Base-by-base conservation (phyloP, 2,329 filamentous ascomycete genomes). In the Bipolaris oryzae region DNA sequence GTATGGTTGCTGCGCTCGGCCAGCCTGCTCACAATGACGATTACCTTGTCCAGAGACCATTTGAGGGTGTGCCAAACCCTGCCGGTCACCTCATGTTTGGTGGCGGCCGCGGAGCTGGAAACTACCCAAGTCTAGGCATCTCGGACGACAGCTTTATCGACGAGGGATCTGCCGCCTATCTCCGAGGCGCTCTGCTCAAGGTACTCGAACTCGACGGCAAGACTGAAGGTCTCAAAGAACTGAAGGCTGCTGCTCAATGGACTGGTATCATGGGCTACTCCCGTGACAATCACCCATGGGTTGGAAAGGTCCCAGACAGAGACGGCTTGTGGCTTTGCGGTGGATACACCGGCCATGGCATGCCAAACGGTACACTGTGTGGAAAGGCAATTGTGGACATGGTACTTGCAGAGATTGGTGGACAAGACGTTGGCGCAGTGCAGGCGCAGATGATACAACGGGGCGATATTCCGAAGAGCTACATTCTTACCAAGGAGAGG, bases 201-300 rank as follows among this genome's bases (percentile, higher is more conserved):
- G 69, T 71, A 41, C 67, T 77, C 48, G 74, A 69, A 60, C 68
- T 69, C 38, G 76, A 72, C 41, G 71, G 70, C 66, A 55, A 75
- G 18, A 73, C 58, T 64, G 70, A 73, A 7, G 78, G 68, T 1
- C 58, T 77, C 28, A 56, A 71, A n/a, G 81, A 83, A 63, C 71
- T 85, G 33, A 58, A 77, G 46, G 81, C 82, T 2, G 76, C 73
- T 3, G 73, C 77, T 45, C 76, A 84, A 70, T 94, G 90, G 90
- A 90, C 88, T 1, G 90, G 90, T 0, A 89, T 92, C 63, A 93
- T 92, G 90, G 90, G 88, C 0, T 92, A 86, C 74, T 60, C 60
- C 18, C 78, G 86, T 6, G 90, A 93, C 71, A 78, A 82, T 0
- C 74, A 82, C 48, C 89, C 90, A 0, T 92, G 87, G 87, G 87